phyloP scores from a whole-genome alignment of 2,329 filamentous ascomycete species.

The Tolypocladium tundrense region DNA sequence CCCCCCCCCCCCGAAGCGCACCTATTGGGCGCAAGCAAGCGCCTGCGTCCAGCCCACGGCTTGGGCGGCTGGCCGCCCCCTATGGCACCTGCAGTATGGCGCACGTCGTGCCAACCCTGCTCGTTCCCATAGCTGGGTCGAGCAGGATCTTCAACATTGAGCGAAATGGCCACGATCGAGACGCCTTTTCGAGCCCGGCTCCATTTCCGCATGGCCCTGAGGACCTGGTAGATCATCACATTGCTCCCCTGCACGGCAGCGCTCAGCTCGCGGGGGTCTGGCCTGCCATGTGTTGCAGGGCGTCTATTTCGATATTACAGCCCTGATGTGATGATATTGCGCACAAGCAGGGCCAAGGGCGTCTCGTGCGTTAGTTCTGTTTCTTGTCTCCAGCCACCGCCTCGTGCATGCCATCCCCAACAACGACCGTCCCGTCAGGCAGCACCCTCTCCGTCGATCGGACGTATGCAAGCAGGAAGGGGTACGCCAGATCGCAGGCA shows the following conservation, averaged over 20 bases:
- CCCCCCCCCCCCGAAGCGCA: not conserved
- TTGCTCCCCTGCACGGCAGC: not conserved
- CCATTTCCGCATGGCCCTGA: not conserved
- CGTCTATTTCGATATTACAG: not conserved
- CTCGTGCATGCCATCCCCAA: conserved; percentile 5
- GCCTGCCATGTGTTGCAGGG: not conserved
- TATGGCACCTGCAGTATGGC: not conserved
- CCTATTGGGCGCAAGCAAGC: not conserved
- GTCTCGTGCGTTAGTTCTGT: conserved; percentile 3
- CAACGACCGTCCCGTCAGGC: conserved; percentile 25
- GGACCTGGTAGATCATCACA: not conserved
- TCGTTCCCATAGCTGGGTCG: not conserved
- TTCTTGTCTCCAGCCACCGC: conserved; percentile 9
- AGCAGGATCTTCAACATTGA: not conserved
- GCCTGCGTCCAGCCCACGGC: not conserved
- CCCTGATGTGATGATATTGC: not conserved
- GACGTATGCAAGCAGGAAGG: conserved; percentile 29
- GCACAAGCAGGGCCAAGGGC: not conserved
- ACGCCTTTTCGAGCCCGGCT: not conserved
- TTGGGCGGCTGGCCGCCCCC: not conserved
- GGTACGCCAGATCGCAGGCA: conserved; percentile 33
- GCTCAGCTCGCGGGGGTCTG: not conserved
- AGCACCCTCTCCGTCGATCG: conserved; percentile 26
- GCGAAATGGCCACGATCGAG: not conserved
- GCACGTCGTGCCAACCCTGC: not conserved